Evolutionary conservation across 192 early-diverging fungal species (phyloP).

Genomic region (Backusella australiensis): DNA sequence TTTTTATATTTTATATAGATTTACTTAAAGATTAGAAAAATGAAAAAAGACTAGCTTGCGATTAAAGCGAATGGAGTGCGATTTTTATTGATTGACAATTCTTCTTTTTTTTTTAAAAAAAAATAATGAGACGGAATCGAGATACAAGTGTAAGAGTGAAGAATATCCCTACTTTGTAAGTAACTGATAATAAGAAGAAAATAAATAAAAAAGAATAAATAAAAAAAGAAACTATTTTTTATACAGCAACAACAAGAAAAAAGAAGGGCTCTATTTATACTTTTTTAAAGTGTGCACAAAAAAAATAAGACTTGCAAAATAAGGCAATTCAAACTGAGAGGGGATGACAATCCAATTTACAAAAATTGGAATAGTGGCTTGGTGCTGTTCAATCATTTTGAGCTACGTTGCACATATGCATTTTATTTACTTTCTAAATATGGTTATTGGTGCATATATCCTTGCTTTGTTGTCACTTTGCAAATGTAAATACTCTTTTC

Average conservation of each 20-base stretch:
- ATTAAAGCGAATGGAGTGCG: not conserved
- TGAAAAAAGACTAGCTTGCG: not conserved
- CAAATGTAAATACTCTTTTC: not conserved
- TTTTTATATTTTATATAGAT: not conserved
- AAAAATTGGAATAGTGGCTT: not conserved
- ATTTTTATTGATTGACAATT: constrained; percentile 2
- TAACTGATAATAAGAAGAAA: not conserved
- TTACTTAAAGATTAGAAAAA: not conserved
- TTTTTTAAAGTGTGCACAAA: not conserved
- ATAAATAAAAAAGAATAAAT: not conserved
- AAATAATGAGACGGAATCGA: not conserved
- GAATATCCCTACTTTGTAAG: not conserved
- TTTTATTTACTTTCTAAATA: not conserved
- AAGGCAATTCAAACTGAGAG: not conserved
- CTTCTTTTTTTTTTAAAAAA: not conserved
- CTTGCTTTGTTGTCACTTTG: not conserved
- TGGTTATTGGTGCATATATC: not conserved
- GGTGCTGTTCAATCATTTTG: not conserved
- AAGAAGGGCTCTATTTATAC: not conserved
- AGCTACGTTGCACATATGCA: no score
- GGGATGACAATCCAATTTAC: constrained; percentile 1
- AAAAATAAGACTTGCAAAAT: not conserved
- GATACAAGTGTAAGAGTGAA: not conserved
- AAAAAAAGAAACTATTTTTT: not conserved
- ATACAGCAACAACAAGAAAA: not conserved